phyloP scores from a whole-genome alignment of 441 rosid species.

The Populus hybrid region DNA sequence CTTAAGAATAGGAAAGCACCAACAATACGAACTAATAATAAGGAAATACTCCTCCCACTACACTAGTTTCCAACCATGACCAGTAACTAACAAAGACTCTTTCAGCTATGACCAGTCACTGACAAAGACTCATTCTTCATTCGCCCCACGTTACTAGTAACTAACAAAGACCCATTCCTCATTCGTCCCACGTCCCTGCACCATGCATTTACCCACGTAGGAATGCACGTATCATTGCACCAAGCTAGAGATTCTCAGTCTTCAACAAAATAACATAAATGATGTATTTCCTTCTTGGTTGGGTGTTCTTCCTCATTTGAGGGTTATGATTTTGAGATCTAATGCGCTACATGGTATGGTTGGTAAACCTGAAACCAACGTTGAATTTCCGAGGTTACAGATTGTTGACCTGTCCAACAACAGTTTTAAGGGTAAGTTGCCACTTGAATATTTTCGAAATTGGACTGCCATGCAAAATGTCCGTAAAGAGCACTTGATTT shows the following conservation, averaged over 20 bases:
- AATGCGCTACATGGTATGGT: conserved; percentile 24
- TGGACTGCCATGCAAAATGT: conserved; percentile 48
- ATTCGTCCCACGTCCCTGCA: too few species aligned
- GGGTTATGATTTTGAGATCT: conserved; percentile 19
- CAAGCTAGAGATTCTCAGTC: conserved; percentile 9
- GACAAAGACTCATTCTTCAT: too few species aligned
- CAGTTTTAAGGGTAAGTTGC: conserved; percentile 47
- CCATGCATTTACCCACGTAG: too few species aligned
- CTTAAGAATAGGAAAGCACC: too few species aligned
- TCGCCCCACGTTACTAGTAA: too few species aligned
- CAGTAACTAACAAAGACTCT: too few species aligned
- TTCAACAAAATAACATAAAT: conserved; percentile 20
- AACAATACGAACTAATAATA: too few species aligned
- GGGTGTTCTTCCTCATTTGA: conserved; percentile 20
- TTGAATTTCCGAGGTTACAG: conserved; percentile 36
- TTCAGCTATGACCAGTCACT: too few species aligned
- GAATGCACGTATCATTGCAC: too few species aligned
- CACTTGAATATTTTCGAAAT: conserved; percentile 41
- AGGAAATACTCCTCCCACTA: too few species aligned
- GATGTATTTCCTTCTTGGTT: conserved; percentile 35
- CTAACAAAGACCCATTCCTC: too few species aligned
- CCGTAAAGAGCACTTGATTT: conserved; percentile 23
- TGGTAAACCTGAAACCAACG: background rate
- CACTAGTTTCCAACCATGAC: too few species aligned
- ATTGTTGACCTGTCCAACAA: conserved; percentile 33